Conservation (phyloP, 306 rosid genomes). For the Prunus mira region DNA sequence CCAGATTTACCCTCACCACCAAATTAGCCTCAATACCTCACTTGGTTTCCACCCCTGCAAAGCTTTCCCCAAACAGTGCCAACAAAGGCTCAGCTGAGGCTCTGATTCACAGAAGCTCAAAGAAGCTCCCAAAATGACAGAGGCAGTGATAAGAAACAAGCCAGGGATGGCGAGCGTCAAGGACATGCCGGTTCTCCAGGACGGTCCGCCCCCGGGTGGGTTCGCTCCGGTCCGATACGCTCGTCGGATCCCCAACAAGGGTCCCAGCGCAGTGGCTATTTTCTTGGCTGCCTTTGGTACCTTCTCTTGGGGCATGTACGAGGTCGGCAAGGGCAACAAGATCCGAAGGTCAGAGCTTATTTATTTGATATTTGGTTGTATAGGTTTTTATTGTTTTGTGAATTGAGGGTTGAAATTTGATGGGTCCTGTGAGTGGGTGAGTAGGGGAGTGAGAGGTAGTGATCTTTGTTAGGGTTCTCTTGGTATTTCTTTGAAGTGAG, state of each 20-base stretch:
- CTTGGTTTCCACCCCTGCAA: background rate
- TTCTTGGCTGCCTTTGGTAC: conserved; percentile 73
- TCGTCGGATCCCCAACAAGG: conserved; percentile 93
- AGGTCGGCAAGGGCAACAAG: conserved; percentile 96
- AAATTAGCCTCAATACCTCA: background rate
- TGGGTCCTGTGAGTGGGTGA: background rate
- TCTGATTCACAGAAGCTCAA: conserved; percentile 14
- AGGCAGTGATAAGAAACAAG: conserved; percentile 84
- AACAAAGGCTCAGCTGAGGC: background rate
- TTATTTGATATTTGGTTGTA: background rate
- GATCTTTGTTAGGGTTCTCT: background rate
- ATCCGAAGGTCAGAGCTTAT: conserved; percentile 62
- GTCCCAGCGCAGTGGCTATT: conserved; percentile 85
- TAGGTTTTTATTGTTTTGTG: background rate
- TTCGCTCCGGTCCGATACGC: conserved; percentile 93
- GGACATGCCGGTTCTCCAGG: conserved; percentile 99
- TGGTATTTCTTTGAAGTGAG: background rate
- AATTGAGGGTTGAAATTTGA: background rate
- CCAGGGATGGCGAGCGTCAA: conserved; percentile 96
- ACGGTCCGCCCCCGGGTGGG: conserved; percentile 99
- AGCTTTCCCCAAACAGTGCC: background rate
- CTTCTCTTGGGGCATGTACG: conserved; percentile 98
- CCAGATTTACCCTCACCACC: background rate
- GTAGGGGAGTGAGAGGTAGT: background rate
- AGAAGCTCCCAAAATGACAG: conserved; percentile 55